Evolutionary conservation across 306 rosid species (phyloP).

Genomic region (Prunus mume): DNA sequence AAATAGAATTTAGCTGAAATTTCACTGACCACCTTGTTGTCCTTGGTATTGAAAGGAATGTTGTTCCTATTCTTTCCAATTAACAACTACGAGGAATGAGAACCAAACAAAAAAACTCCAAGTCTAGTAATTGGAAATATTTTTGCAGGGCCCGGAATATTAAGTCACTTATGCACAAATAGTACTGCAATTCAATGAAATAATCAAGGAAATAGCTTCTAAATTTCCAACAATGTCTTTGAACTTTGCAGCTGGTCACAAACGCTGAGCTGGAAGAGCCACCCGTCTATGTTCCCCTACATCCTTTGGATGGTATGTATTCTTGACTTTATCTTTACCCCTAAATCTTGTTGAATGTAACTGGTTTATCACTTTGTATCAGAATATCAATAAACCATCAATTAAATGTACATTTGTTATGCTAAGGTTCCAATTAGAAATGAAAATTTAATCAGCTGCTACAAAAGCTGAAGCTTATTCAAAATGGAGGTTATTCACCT

Average conservation of each 20-base stretch:
- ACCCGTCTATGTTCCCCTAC: slow-evolving; percentile 68
- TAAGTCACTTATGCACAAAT: too few relatives aligned
- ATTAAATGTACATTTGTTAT: not conserved
- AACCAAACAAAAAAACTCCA: too few relatives aligned
- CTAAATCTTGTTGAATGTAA: not conserved
- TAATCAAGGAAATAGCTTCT: not conserved
- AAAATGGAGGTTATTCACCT: not conserved
- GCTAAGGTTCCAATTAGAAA: not conserved
- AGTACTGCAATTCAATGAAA: not conserved
- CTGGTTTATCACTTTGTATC: not conserved
- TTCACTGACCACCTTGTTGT: too few relatives aligned
- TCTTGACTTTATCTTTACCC: slow-evolving; percentile 2
- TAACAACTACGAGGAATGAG: too few relatives aligned
- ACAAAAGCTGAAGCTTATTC: not conserved
- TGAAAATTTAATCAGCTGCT: not conserved
- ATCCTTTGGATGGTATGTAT: slow-evolving; percentile 65
- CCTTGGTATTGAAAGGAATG: too few relatives aligned
- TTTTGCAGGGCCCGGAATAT: too few relatives aligned
- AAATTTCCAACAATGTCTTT: not conserved
- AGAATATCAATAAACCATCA: not conserved
- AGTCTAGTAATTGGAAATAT: too few relatives aligned
- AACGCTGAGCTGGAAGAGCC: slow-evolving; percentile 68
- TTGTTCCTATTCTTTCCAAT: too few relatives aligned
- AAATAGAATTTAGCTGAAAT: not conserved
- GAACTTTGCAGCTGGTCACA: slow-evolving; percentile 61